These are phyloP conservation scores for Blastobotrys americana DNA, from an alignment of 805 yeast species.

Conservation along the genomic window DNA sequence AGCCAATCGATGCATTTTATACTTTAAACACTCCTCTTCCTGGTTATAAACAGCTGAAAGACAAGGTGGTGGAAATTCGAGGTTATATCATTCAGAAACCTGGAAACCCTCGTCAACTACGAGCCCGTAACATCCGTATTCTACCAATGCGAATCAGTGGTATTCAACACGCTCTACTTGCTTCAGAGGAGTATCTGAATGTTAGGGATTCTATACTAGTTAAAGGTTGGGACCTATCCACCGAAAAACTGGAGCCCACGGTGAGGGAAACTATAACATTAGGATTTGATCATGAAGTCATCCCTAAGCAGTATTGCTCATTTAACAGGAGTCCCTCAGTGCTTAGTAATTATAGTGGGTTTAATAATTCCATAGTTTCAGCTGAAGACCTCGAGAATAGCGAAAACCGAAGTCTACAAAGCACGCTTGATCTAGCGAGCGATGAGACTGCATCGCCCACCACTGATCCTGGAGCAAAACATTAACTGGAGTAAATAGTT, in stretches of 20 bases:
- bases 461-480: no score
- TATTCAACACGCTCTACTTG: not conserved
- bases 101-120: not conserved
- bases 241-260: not conserved
- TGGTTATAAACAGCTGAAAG: not conserved
- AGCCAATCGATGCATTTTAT: not conserved
- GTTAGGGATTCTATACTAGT: slow-evolving; percentile 1
- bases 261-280: not conserved
- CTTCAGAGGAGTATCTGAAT: slow-evolving; percentile 3
- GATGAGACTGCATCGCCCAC: no score
- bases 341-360: not conserved
- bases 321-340: slow-evolving; percentile 10
- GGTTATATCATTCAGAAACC: slow-evolving; percentile 1
- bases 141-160: not conserved
- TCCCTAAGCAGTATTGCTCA: slow-evolving; percentile 10
- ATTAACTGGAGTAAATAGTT: no score
- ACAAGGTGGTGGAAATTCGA: slow-evolving; percentile 1
- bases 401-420: no score
- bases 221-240: not conserved
- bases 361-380: not conserved
- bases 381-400: not conserved
- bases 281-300: not conserved
- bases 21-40: not conserved
- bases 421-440: no score
- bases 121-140: not conserved